A percentile compares a stretch with the other conserved stretches of the same genome.
Conservation (phyloP, 495 filamentous ascomycete species). For the Hamigera avellanea region DNA sequence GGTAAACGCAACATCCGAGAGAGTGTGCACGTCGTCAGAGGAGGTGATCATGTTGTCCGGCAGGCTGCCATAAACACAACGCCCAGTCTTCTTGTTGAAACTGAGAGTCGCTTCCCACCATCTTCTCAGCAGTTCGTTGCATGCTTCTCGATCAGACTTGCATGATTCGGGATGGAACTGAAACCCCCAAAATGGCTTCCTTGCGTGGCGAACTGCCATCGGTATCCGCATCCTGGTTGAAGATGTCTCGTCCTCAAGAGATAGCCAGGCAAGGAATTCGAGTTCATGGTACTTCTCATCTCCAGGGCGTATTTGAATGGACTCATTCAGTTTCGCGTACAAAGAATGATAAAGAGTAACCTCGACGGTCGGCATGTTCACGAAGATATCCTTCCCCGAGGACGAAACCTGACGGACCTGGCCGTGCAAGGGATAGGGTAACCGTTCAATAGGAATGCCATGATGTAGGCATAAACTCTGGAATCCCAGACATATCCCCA, state of each 20-base stretch:
- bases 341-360: conserved; percentile 87
- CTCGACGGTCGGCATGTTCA: conserved; percentile 41
- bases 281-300: conserved; percentile 8
- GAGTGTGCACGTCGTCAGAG: conserved; percentile 8
- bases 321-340: conserved; percentile 50
- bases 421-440: conserved; percentile 67
- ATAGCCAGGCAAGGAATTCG: conserved; percentile 27
- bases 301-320: too few relatives aligned
- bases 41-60: conserved; percentile 15
- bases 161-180: conserved; percentile 95
- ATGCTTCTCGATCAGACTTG: conserved; percentile 60
- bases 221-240: conserved; percentile 37
- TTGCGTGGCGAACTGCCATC: conserved; percentile 61
- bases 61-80: conserved; percentile 17
- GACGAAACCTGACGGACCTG: conserved; percentile 57
- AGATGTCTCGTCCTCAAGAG: conserved; percentile 8
- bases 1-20: conserved; percentile 20
- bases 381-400: conserved; percentile 37
- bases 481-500: conserved; percentile 89
- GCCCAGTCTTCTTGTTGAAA: conserved; percentile 26
- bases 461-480: conserved; percentile 65
- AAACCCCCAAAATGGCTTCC: conserved; percentile 77
- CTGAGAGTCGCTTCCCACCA: conserved; percentile 52
- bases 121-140: conserved; percentile 53
- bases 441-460: conserved; percentile 50